Base-by-base conservation (phyloP, 208 protist genomes). In the Leishmania braziliensis region DNA sequence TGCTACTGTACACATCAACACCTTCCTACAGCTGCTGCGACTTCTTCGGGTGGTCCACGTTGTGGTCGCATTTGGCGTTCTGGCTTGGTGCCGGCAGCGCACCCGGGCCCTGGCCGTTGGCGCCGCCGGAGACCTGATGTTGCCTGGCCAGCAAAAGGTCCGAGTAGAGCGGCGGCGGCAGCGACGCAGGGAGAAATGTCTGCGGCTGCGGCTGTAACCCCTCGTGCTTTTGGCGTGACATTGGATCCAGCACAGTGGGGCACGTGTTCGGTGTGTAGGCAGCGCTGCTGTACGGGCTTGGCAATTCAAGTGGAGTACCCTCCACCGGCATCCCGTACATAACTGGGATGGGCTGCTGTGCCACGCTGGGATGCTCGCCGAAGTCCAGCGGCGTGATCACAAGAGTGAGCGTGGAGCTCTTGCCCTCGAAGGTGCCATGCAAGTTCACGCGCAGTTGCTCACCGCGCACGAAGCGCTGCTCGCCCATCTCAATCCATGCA, bases 381-480 rank as follows among this genome's bases (percentile, higher is more conserved):
- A 91, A 91, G 88, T 91, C 84, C 23, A 90, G 60, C 33, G 88
- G 80, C 0, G 78, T 82, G 16, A 91, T 36, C 3, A 60, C 48
- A 14, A 93, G 56, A 14, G 48, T 86, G 62, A 93, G 74, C 12
- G 77, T 86, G 29, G 90, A 73, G 33, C 65, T 56, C 48, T 77
- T 89, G 56, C 74, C 78, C 58, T 93, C 86, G 58, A 93, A 91
- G 86, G 78, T 75, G 69, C 90, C 90, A 9, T 56, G 76, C 65
- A 93, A 33, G 79, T 85, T 87, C 46, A 91, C 62, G 23, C 79
- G 79, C 18, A 75, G 54, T 62, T 69, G 90, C 54, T 78, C 62
- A 1, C 85, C 82, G 26, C 75, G 83, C 62, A 83, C 77, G 46
- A 91, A 85, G 43, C 33, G 58, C 58, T 84, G 66, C 80, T 86